Base-by-base conservation (phyloP, 345 rosid genomes). In the Tarenaya hassleriana region DNA sequence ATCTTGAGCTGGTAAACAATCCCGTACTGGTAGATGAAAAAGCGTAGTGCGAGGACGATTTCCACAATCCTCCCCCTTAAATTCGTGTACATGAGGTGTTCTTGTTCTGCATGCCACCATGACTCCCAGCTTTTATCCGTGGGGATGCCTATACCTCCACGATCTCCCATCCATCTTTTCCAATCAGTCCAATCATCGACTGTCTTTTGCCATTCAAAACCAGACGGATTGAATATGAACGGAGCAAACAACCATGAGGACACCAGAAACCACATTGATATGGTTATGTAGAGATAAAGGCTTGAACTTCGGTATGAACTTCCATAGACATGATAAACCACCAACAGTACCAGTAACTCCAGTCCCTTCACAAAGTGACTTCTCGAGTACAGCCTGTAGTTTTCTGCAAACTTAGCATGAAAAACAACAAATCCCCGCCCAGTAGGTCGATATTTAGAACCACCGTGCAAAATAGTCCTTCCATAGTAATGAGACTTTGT, bases 121-220 rank as follows among this genome's bases (percentile, higher is more conserved):
- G 97, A 92, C 66, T 92, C 97, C 97, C 99, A 92, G 68, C 99
- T 88, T 64, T 65, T 75, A 10, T 81, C 77, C 8, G 64, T 46
- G 1, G 64, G 74, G 34, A 92, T 92, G 24, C 95, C 97, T 16
- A 88, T 92, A 49, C 97, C 86, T 56, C 98, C 95, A 0, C 84
- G 81, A 71, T 85, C 83, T 4, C 90, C 83, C 82, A 88, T 82
- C 98, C 98, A 88, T 34, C 95, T 62, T 68, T 85, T 92, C 98
- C 98, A 92, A 65, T 92, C 97, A 29, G 94, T 79, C 99, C 98
- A 81, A 68, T 92, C 97, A 34, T 92, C 98, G 60, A 77, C 91
- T 0, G 95, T 85, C 70, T 92, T 92, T 62, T 92, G 98, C 98
- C 98, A 78, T 64, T 92, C 97, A 59, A 92, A 88, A 7, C 95